Percentiles rank a stretch among this genome's conserved stretches.
Conservation (phyloP, 306 rosid genomes). For the Lablab purpureus region DNA sequence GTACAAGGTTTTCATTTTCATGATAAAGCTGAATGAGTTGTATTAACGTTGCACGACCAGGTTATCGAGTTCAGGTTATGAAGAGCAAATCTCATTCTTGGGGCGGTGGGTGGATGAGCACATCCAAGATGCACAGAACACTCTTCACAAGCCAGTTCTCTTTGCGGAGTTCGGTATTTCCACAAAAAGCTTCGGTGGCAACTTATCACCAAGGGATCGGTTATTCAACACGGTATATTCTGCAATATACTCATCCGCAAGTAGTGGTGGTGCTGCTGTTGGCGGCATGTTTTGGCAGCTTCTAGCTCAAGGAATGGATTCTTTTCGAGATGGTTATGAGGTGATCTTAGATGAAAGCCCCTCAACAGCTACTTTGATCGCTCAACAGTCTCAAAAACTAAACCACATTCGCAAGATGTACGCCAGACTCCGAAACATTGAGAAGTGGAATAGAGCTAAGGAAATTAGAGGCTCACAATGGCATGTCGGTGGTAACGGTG, state of each 20-base stretch:
- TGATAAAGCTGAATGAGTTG: slow-evolving; percentile 17
- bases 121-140: slow-evolving; percentile 82
- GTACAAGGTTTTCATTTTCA: neutral
- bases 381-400: slow-evolving; percentile 74
- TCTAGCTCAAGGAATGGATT: slow-evolving; percentile 78
- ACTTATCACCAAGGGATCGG: slow-evolving; percentile 64
- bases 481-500: neutral
- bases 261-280: slow-evolving; percentile 74
- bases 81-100: slow-evolving; percentile 71
- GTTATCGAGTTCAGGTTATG: slow-evolving; percentile 66
- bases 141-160: slow-evolving; percentile 81
- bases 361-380: slow-evolving; percentile 69
- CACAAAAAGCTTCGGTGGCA: slow-evolving; percentile 49
- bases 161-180: slow-evolving; percentile 91
- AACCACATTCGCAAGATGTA: slow-evolving; percentile 71
- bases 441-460: slow-evolving; percentile 69
- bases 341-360: slow-evolving; percentile 63
- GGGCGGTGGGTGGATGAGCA: slow-evolving; percentile 74
- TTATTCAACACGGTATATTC: slow-evolving; percentile 63
- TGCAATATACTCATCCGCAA: slow-evolving; percentile 77
- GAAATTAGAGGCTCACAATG: slow-evolving; percentile 46
- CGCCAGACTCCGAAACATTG: slow-evolving; percentile 64
- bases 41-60: slow-evolving; percentile 53
- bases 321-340: slow-evolving; percentile 83
- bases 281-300: slow-evolving; percentile 97